Base-by-base conservation (phyloP, 2,329 filamentous ascomycete species). In the Tolypocladium ovalisporum region DNA sequence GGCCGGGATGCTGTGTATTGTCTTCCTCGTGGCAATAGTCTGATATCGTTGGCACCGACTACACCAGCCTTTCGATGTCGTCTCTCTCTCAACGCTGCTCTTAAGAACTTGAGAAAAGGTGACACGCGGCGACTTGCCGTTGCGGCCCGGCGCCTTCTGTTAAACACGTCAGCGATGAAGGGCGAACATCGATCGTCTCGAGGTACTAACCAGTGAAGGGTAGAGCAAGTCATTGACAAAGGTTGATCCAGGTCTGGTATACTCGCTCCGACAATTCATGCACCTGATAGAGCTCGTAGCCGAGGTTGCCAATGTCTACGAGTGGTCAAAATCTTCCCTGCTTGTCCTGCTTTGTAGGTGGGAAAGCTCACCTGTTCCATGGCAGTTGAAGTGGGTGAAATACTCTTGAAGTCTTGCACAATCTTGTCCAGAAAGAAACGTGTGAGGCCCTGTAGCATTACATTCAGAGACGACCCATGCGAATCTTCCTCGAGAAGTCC, bases 91-190 rank as follows among this genome's bases (percentile, higher is more conserved):
- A 35, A 99, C 87, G 62, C 91, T 96, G 55, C 85, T 85, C 70
- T 97, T 96, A n/a, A 99, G 76, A 52, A 97, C 85, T 66, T 94
- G 89, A 0, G 91, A 96, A 69, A 99, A 99, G 55, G 80, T 89
- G 64, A 76, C 80, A 68, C 77, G 81, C 55, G 73, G 79, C 54
- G 73, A 72, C 70, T 80, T 81, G 49, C 74, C 69, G 58, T 77
- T 80, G 56, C 82, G 73, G 24, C 69, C 67, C 8, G 75, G 70
- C 5, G 74, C 60, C 69, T 83, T 82, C 73, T 81, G 58, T 19
- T 19, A 22, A 7, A 54, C 9, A 19, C 39, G 32, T 58, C 15
- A 61, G 53, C 24, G 6, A 42, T 24, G 35, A 15, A n/a, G 39
- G 6, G 24, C 15, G 1, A 22, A 10, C 9, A 29, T n/a, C 1